Evolutionary conservation across 202 grass and related monocot genomes (phyloP).

Genomic region (Zoysia matrella): DNA sequence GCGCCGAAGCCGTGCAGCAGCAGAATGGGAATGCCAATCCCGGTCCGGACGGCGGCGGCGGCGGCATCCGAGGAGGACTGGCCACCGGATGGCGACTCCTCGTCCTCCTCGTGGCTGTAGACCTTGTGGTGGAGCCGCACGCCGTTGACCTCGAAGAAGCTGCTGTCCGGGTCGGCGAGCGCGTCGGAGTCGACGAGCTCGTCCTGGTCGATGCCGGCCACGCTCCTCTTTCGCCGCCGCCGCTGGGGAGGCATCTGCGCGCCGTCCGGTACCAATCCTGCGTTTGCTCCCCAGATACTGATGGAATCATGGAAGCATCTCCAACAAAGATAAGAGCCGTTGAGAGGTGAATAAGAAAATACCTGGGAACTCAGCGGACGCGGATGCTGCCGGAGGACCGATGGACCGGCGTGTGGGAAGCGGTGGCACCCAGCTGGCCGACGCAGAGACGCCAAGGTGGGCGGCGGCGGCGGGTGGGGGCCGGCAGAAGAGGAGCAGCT

Average conservation of each 20-base stretch:
- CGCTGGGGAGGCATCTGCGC: constrained; percentile 38
- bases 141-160: constrained; percentile 81
- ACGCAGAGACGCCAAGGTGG: not conserved
- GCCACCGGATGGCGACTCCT: constrained; percentile 14
- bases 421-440: not conserved
- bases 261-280: constrained; percentile 33
- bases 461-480: not conserved
- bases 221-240: constrained; percentile 37
- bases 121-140: constrained; percentile 83
- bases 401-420: not conserved
- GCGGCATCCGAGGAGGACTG: constrained; percentile 21
- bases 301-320: not conserved
- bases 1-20: constrained; percentile 91
- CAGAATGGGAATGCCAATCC: constrained; percentile 54
- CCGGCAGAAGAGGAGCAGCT: not conserved
- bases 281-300: not conserved
- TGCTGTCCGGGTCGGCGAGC: constrained; percentile 79
- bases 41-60: not conserved
- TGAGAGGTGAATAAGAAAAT: not conserved
- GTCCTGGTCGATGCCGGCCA: constrained; percentile 82
- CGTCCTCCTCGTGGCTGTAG: constrained; percentile 43
- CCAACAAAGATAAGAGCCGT: not conserved
- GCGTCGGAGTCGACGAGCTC: constrained; percentile 67
- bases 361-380: constrained; percentile 53
- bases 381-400: constrained; percentile 12